phyloP scores from a whole-genome alignment of 1,284 basidiomycete species.

The Puccinia brachypodii region DNA sequence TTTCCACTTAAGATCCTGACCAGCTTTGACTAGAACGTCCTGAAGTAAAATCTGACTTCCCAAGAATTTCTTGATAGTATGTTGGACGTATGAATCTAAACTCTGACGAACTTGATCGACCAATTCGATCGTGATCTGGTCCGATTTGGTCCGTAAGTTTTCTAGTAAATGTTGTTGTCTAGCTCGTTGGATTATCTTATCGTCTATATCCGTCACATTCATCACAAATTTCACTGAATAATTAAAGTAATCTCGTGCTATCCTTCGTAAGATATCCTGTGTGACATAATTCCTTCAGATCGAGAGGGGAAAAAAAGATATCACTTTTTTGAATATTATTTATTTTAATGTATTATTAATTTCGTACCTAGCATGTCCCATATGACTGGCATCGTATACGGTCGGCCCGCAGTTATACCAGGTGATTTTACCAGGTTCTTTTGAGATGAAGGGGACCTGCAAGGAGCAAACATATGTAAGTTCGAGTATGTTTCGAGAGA shows the following conservation, averaged over 20 bases:
- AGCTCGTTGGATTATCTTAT: constrained; percentile 71
- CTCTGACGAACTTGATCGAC: constrained; percentile 60
- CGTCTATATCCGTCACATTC: constrained; percentile 99
- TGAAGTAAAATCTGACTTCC: constrained; percentile 13
- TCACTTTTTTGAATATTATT: not conserved
- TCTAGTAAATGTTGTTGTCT: constrained; percentile 52
- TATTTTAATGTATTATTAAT: not conserved
- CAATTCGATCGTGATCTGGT: constrained; percentile 2
- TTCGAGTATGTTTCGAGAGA: too few relatives aligned
- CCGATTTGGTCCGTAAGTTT: not conserved
- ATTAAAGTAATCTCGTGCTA: constrained; percentile 92
- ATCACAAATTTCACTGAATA: constrained; percentile 99
- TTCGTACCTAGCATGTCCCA: constrained; percentile 91
- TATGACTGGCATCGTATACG: constrained; percentile 96
- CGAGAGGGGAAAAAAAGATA: not conserved
- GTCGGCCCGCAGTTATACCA: constrained; percentile 99
- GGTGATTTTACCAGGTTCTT: constrained; percentile 78
- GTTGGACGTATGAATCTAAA: constrained; percentile 61
- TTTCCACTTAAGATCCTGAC: constrained; percentile 64
- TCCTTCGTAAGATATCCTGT: constrained; percentile 89
- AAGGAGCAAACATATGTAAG: too few relatives aligned
- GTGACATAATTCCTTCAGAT: constrained; percentile 94
- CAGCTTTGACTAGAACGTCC: constrained; percentile 25
- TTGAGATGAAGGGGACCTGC: constrained; percentile 81
- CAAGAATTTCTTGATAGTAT: constrained; percentile 19